Percentiles rank a stretch among this genome's conserved stretches.
These are phyloP conservation scores for Suillus sp. DNA, from an alignment of 768 basidiomycete species.

Conservation along the genomic window DNA sequence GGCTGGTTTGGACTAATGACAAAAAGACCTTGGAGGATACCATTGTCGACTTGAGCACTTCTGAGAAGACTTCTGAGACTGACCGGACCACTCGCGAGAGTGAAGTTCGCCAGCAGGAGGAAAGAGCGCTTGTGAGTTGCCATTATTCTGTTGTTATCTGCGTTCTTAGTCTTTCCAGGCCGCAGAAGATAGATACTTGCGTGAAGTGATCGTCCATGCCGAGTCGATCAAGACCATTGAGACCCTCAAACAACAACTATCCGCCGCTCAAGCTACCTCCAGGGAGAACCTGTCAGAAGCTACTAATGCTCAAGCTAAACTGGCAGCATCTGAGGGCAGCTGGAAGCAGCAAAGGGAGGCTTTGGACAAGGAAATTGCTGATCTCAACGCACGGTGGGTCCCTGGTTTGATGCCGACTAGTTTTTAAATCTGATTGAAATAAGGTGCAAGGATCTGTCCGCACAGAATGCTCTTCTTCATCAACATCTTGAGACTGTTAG, in stretches of 20 bases:
- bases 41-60: constrained; percentile 77
- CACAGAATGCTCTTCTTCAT: constrained; percentile 78
- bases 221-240: constrained; percentile 78
- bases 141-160: background rate
- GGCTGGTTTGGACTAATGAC: constrained; percentile 70
- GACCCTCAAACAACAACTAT: constrained; percentile 62
- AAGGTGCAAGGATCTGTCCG: constrained; percentile 72
- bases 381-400: constrained; percentile 67
- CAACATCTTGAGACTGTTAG: constrained; percentile 85
- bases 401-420: background rate
- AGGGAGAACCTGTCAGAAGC: constrained; percentile 63
- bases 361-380: constrained; percentile 75
- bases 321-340: constrained; percentile 69
- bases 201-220: constrained; percentile 84
- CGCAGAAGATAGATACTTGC: constrained; percentile 79
- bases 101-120: constrained; percentile 67
- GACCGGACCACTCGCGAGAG: constrained; percentile 65
- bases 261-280: constrained; percentile 49
- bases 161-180: constrained; percentile 39
- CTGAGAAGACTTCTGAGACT: constrained; percentile 66
- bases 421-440: background rate
- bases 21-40: constrained; percentile 83
- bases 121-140: constrained; percentile 61
- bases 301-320: constrained; percentile 76
- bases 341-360: constrained; percentile 81